Evolutionary conservation across 1,284 basidiomycete species (phyloP).

Genomic region (Moniliophthora roreri): DNA sequence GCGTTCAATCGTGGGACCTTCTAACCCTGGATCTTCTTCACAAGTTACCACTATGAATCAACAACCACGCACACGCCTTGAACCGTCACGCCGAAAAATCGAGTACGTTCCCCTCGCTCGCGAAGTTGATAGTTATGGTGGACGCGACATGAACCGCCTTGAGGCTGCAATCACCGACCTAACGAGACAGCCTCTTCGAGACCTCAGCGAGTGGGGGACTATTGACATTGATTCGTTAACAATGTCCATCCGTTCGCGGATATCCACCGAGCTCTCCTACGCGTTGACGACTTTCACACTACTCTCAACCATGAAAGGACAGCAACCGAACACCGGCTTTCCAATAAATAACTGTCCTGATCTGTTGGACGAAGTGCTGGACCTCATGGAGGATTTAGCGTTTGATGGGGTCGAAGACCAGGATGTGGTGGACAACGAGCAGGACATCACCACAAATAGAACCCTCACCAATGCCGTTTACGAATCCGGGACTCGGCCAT

Average conservation of each 20-base stretch:
- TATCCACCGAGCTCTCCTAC: slow-evolving; percentile 86
- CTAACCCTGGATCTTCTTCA: slow-evolving; percentile 17
- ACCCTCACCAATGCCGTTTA: slow-evolving; percentile 60
- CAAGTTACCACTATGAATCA: slow-evolving; percentile 23
- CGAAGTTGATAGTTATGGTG: slow-evolving; percentile 79
- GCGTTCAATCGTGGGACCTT: slow-evolving; percentile 14
- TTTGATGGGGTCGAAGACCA: slow-evolving; percentile 59
- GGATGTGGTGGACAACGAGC: slow-evolving; percentile 29
- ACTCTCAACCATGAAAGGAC: slow-evolving; percentile 74
- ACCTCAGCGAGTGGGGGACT: slow-evolving; percentile 78
- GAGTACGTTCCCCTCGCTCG: slow-evolving; percentile 87
- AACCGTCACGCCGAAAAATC: slow-evolving; percentile 75
- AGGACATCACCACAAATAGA: slow-evolving; percentile 56
- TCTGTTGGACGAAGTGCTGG: slow-evolving; percentile 85
- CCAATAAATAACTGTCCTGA: slow-evolving; percentile 79
- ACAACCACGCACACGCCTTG: slow-evolving; percentile 37
- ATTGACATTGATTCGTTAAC: slow-evolving; percentile 89
- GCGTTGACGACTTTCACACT: slow-evolving; percentile 89
- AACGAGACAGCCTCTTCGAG: slow-evolving; percentile 57
- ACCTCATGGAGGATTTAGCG: slow-evolving; percentile 82
- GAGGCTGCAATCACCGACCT: slow-evolving; percentile 61
- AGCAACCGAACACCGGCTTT: slow-evolving; percentile 63
- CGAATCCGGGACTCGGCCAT: slow-evolving; percentile 57
- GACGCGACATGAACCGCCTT: slow-evolving; percentile 77
- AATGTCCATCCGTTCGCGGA: slow-evolving; percentile 86